Conservation (phyloP, 2,329 filamentous ascomycete genomes). For the Periglandula ipomoeae region DNA sequence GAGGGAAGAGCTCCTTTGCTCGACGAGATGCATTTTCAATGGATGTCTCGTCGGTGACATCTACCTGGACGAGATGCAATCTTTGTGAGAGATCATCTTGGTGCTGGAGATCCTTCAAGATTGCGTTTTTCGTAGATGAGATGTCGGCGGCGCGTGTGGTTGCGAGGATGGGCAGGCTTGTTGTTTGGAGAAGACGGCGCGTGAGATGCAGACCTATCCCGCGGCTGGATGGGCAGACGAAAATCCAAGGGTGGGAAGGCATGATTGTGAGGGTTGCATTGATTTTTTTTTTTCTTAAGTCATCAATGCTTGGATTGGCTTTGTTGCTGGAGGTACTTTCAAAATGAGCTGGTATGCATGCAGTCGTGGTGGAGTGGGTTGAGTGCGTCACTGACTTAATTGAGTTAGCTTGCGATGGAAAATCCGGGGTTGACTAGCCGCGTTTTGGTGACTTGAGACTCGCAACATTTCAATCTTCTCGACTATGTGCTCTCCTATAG, state of each 20-base stretch:
- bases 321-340: no score
- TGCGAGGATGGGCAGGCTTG: slow-evolving; percentile 38
- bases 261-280: no score
- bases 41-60: slow-evolving; percentile 51
- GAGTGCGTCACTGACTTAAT: slow-evolving; percentile 1
- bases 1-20: slow-evolving; percentile 44
- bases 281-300: no score
- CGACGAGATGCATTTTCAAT: slow-evolving; percentile 45
- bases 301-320: background rate
- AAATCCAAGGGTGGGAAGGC: slow-evolving; percentile 40
- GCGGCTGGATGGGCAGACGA: slow-evolving; percentile 37
- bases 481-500: no score
- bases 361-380: background rate
- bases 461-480: no score
- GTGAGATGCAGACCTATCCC: slow-evolving; percentile 41
- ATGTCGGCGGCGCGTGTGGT: slow-evolving; percentile 30
- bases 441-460: no score
- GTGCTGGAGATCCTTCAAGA: slow-evolving; percentile 18
- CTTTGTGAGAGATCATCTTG: slow-evolving; percentile 17
- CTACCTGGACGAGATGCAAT: slow-evolving; percentile 30
- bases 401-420: no score
- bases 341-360: background rate
- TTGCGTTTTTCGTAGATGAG: slow-evolving; percentile 21
- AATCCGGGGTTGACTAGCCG: no score
- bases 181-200: slow-evolving; percentile 37